Evolutionary conservation across 2,329 filamentous ascomycete species (phyloP).

Genomic region (Sarocladiaceae sp.): DNA sequence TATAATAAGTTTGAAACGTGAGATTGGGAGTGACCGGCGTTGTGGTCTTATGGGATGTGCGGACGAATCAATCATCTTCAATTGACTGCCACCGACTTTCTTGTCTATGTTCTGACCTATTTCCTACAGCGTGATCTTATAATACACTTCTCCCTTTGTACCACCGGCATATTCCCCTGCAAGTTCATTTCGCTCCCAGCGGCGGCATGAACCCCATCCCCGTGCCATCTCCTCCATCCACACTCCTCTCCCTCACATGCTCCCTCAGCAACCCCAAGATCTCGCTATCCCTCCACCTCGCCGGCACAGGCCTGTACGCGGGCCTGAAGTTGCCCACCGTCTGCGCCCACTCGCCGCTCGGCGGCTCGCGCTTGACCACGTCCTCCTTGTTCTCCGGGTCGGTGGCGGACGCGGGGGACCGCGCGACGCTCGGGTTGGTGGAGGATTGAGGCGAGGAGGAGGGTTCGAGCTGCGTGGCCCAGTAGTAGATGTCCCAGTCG

Average conservation of each 20-base stretch:
- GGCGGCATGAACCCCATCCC: slow-evolving; percentile 56
- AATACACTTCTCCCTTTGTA: too few species aligned
- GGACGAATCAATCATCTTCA: too few species aligned
- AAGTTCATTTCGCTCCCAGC: slow-evolving; percentile 26
- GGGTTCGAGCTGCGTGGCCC: slow-evolving; percentile 77
- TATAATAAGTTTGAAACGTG: too few species aligned
- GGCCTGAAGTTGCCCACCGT: slow-evolving; percentile 92
- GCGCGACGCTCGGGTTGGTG: slow-evolving; percentile 26
- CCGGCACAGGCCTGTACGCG: slow-evolving; percentile 83
- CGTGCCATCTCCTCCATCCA: slow-evolving; percentile 29
- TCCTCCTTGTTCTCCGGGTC: slow-evolving; percentile 18
- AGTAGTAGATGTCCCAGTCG: slow-evolving; percentile 99
- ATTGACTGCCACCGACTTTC: too few species aligned
- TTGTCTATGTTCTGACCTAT: too few species aligned
- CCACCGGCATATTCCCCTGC: too few species aligned
- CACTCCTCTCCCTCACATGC: slow-evolving; percentile 65
- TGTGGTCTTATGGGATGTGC: too few species aligned
- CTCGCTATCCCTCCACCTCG: slow-evolving; percentile 77
- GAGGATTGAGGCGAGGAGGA: slow-evolving; percentile 33
- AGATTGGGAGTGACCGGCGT: too few species aligned
- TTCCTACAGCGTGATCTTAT: too few species aligned
- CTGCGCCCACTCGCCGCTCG: slow-evolving; percentile 84
- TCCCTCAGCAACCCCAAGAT: slow-evolving; percentile 68
- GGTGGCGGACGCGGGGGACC: slow-evolving; percentile 20
- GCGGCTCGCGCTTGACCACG: slow-evolving; percentile 28